Percentiles rank a stretch among this genome's conserved stretches.
Conservation (phyloP, 1,139 yeast genomes). For the Kodamaea sp. region DNA sequence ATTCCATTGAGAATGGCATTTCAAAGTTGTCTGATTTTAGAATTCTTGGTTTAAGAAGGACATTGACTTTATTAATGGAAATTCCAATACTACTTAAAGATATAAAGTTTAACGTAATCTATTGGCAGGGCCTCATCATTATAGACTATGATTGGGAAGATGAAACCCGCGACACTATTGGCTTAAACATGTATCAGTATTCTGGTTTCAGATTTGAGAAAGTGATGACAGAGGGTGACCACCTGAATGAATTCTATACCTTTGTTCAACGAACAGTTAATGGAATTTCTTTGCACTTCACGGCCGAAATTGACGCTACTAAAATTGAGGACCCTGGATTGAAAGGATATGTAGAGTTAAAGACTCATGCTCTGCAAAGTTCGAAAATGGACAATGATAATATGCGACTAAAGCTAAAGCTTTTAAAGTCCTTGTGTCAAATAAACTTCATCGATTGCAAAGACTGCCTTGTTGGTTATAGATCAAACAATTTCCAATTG, state of each 20-base stretch:
- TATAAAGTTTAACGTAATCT: constrained; percentile 18
- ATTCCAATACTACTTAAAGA: constrained; percentile 18
- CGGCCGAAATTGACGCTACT: constrained; percentile 26
- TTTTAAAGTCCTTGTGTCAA: constrained; percentile 20
- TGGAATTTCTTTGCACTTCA: constrained; percentile 14
- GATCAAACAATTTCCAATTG: constrained; percentile 17
- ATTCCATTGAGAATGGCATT: constrained; percentile 9
- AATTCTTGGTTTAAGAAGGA: constrained; percentile 21
- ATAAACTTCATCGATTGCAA: constrained; percentile 19
- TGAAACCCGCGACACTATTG: constrained; percentile 3
- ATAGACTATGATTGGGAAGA: constrained; percentile 21
- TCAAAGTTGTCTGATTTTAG: constrained; percentile 10
- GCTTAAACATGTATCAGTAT: constrained; percentile 15
- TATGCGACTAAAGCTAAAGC: constrained; percentile 10
- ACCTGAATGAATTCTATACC: constrained; percentile 15
- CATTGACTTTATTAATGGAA: constrained; percentile 17
- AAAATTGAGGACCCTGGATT: constrained; percentile 9
- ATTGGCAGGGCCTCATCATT: constrained; percentile 20
- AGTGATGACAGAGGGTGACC: constrained; percentile 14
- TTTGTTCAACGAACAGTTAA: constrained; percentile 14
- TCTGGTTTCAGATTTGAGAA: constrained; percentile 24
- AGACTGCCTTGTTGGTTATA: constrained; percentile 20
- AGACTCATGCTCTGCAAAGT: constrained; percentile 17
- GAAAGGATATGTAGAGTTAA: constrained; percentile 21
- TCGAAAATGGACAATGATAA: constrained; percentile 6